These are phyloP conservation scores for Phycomyces nitens DNA, from an alignment of 192 early-diverging fungal species.

Conservation along the genomic window DNA sequence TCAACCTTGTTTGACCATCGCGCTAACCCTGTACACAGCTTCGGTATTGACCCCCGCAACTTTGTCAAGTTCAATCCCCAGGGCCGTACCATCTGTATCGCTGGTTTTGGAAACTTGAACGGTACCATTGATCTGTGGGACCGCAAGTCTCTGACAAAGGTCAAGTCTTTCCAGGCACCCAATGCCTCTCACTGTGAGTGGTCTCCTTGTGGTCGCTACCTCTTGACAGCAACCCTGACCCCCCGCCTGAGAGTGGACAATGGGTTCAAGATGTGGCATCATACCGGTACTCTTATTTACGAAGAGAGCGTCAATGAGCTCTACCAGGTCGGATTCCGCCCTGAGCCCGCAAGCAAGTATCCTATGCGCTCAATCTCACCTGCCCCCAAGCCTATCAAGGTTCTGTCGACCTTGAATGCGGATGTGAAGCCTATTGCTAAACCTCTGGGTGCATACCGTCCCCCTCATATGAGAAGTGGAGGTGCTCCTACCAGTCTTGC, in stretches of 20 bases:
- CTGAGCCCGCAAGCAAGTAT: constrained; percentile 58
- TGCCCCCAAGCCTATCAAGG: constrained; percentile 53
- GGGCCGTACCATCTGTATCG: constrained; percentile 84
- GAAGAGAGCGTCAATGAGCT: constrained; percentile 78
- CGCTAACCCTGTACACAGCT: constrained; percentile 76
- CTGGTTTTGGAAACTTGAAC: constrained; percentile 94
- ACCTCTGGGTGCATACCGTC: constrained; percentile 64
- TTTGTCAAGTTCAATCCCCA: constrained; percentile 85
- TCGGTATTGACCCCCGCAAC: constrained; percentile 87
- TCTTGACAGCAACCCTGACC: constrained; percentile 92
- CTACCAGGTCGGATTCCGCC: constrained; percentile 78
- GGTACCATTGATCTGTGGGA: constrained; percentile 96
- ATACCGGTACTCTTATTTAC: constrained; percentile 81
- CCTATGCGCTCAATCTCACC: constrained; percentile 83
- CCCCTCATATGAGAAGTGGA: constrained; percentile 62
- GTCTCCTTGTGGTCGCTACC: constrained; percentile 89
- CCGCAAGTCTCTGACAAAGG: constrained; percentile 78
- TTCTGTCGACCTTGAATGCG: constrained; percentile 36
- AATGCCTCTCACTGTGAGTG: constrained; percentile 87
- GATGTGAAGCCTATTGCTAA: constrained; percentile 43
- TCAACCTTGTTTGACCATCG: constrained; percentile 91
- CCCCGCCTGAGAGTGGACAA: constrained; percentile 96
- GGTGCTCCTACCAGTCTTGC: constrained; percentile 38
- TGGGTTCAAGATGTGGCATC: constrained; percentile 95
- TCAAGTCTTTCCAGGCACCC: constrained; percentile 73